A percentile compares a stretch with the other conserved stretches of the same genome.
Evolutionary conservation across 2,329 filamentous ascomycete genomes (phyloP).

Genomic region (Botryotinia convoluta): DNA sequence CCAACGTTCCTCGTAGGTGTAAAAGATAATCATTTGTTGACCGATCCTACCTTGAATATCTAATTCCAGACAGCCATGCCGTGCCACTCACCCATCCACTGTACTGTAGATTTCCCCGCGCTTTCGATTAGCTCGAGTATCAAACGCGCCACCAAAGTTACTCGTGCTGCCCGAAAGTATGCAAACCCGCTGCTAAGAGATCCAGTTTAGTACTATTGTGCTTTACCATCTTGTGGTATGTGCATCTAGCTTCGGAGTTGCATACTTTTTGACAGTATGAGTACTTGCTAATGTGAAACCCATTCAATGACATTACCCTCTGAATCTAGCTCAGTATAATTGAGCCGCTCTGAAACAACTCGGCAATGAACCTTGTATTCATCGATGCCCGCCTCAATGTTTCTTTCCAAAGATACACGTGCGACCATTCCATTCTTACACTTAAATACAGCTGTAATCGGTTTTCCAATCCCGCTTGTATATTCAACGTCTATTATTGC

Average conservation of each 20-base stretch:
- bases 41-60: background rate
- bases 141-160: background rate
- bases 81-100: background rate
- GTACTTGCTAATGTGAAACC: too few species aligned
- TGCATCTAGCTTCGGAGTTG: background rate
- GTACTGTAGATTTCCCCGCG: background rate
- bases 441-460: too few species aligned
- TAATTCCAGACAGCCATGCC: too few species aligned
- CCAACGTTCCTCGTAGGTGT: background rate
- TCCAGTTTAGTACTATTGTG: background rate
- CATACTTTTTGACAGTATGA: background rate
- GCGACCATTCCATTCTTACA: background rate
- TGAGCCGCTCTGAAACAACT: background rate
- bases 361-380: background rate
- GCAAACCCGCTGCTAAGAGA: background rate
- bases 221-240: background rate
- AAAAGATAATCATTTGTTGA: background rate
- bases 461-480: background rate
- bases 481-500: background rate
- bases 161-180: background rate
- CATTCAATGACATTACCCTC: background rate
- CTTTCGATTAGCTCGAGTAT: background rate
- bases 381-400: background rate
- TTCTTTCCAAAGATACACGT: background rate
- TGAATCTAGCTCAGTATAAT: background rate